Evolutionary conservation across 805 yeast genomes (phyloP), one percentile per base, ranked within the genome.

Genomic region (Barnettozyma sucrosica): DNA sequence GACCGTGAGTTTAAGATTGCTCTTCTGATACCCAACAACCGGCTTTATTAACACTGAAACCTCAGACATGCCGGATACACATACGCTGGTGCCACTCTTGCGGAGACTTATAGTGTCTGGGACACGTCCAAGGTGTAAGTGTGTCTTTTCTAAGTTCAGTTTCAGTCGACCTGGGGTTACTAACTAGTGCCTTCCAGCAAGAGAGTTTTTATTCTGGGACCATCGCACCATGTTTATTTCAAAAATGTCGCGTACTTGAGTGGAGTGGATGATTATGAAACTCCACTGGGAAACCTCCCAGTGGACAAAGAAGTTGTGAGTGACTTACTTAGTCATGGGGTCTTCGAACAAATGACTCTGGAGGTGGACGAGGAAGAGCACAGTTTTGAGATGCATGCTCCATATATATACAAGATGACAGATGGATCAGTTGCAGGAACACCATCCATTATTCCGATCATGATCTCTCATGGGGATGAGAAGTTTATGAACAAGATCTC

Each of bases 341-440:
- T 73, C 6, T 81, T 86, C 55, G 68, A 70, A 49, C 65, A 62
- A 46, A 85, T 89, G 95, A 63, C 71, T 24, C 52, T 63, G 2
- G 75, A 70, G 0, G 72, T 73, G 13, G 99, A 93, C 63, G 80
- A 81, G 50, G 85, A 83, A 16, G 99, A 93, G 63, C 99, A 93
- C 63, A 83, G 93, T 44, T 79, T 93, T 58, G 99, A 93, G 59
- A 87, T 93, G 96, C 98, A 93, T 65, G 75, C 84, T 61, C 96
- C 98, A 0, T 82, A 78, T 50, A 67, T 87, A 8, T 73, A 77
- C 55, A 73, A 77, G 49, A 66, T 74, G 46, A 71, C 82, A 9
- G 55, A 67, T 20, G 55, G 59, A 45, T 44, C 59, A 3, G 51
- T 65, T 4, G 65, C 49, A 52, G 71, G 54, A n/a, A 53, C 44